Evolutionary conservation across 2,329 filamentous ascomycete species (phyloP).

Genomic region (Hypoxylon sp.): DNA sequence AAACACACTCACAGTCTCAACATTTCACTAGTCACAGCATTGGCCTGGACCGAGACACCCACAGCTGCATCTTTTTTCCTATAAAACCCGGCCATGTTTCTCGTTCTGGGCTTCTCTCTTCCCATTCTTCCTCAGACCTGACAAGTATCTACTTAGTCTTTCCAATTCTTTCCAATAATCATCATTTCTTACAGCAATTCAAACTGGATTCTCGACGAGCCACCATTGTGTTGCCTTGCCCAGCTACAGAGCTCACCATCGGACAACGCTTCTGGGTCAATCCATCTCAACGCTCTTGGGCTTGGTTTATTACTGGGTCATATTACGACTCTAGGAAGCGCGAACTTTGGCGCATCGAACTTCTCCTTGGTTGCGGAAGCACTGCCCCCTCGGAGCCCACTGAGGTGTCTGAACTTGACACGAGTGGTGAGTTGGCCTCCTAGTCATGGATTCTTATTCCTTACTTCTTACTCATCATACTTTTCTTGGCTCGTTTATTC

Average conservation of each 20-base stretch:
- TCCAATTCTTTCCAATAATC: background rate
- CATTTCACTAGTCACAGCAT: conserved; percentile 12
- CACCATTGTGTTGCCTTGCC: conserved; percentile 57
- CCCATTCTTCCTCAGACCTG: background rate
- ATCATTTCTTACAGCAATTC: conserved; percentile 23
- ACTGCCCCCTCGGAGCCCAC: conserved; percentile 17
- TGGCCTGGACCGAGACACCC: background rate
- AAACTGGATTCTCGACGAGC: conserved; percentile 50
- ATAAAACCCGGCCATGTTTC: background rate
- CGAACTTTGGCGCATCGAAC: conserved; percentile 63
- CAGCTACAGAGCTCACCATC: conserved; percentile 63
- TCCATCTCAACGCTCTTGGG: conserved; percentile 58
- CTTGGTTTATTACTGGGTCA: conserved; percentile 62
- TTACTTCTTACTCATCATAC: background rate
- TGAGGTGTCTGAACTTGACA: conserved; percentile 11
- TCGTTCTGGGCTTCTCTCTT: conserved; percentile 6
- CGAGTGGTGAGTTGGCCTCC: conserved; percentile 21
- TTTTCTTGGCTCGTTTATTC: background rate
- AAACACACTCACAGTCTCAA: conserved; percentile 12
- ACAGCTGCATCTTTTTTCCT: conserved; percentile 6
- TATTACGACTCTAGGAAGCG: conserved; percentile 62
- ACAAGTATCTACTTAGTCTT: background rate
- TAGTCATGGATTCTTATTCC: background rate
- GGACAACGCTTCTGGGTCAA: conserved; percentile 59
- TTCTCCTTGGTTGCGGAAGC: conserved; percentile 56